Base-by-base conservation (phyloP, 1,284 basidiomycete species). In the Irpex rosettiformis region DNA sequence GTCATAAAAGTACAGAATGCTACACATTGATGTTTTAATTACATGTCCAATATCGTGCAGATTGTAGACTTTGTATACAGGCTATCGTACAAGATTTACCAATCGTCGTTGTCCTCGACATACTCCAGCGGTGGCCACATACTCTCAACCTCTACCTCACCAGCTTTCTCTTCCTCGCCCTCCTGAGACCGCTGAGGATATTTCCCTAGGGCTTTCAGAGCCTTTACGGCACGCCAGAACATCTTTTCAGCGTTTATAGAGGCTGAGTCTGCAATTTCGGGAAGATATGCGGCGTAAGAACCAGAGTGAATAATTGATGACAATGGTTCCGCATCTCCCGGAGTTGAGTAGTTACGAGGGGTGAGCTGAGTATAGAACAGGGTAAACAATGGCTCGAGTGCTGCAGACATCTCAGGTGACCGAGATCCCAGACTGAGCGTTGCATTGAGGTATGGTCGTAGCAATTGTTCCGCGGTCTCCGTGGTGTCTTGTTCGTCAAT, bases 391-490 rank as follows among this genome's bases (percentile, higher is more conserved):
- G 82, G 77, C 16, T 67, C 53, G 7, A 73, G 59, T 25, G 1
- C 52, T 56, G 27, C 6, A 3, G 1, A 18, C 45, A 6, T 8
- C 30, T 55, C 58, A 3, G 37, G 7, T 29, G 62, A 62, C 6
- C 66, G 59, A 27, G 71, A 52, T 52, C 74, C 65, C n/a, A 80
- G 71, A 27, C 70, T 67, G 4, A 85, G 69, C 1, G 82, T 69
- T 0, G 79, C 74, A 30, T 79, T 67, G 18, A 91, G 75, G 66
- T 92, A 92, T 1, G 89, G 88, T 21, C 72, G 66, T 7, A 93
- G 73, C 4, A 84, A 66, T 0, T 70, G 66, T 65, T 85, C 79
- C 3, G 88, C 72, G 1, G 72, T 72, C 45, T 16, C 65, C 8
- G 16, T 63, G 10, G 5, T 13, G n/a, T 13, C 33, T 16, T 64